Evolutionary conservation across 2,329 filamentous ascomycete genomes (phyloP).

Genomic region (Thielaviopsis cerberus): DNA sequence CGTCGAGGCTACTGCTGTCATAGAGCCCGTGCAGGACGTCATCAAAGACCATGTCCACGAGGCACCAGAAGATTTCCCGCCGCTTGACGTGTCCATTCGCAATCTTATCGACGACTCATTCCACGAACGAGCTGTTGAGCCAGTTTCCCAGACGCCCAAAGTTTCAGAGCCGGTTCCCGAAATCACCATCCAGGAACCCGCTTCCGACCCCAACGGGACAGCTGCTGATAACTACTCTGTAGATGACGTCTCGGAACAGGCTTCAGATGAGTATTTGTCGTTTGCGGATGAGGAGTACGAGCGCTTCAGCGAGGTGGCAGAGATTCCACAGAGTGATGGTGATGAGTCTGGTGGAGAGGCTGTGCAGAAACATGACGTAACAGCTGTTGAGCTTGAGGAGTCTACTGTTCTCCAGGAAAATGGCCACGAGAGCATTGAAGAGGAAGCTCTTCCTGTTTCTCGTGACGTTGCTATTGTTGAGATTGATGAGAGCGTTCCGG

Average conservation of each 20-base stretch:
- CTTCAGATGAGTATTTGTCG: not conserved
- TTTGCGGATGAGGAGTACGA: not conserved
- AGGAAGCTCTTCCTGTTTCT: not conserved
- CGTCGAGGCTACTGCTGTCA: no score
- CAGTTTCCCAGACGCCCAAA: not conserved
- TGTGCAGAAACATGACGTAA: not conserved
- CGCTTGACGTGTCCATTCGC: not conserved
- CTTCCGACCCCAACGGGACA: no score
- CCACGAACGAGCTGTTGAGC: not conserved
- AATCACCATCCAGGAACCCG: no score
- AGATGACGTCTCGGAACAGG: no score
- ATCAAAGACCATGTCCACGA: no score
- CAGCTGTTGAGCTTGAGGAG: not conserved
- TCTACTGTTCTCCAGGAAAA: not conserved
- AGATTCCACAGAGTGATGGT: not conserved
- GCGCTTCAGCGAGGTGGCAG: not conserved
- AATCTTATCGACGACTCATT: not conserved
- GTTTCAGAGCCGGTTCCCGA: not conserved
- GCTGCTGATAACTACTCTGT: no score
- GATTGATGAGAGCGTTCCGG: not conserved
- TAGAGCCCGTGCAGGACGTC: not conserved
- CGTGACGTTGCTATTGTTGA: not conserved
- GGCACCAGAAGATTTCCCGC: not conserved
- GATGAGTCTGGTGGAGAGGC: not conserved
- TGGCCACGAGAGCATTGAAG: not conserved